Evolutionary conservation across 139 green algal genomes (phyloP), one percentile per base, ranked within the genome.

Genomic region (Trebouxia sp.): DNA sequence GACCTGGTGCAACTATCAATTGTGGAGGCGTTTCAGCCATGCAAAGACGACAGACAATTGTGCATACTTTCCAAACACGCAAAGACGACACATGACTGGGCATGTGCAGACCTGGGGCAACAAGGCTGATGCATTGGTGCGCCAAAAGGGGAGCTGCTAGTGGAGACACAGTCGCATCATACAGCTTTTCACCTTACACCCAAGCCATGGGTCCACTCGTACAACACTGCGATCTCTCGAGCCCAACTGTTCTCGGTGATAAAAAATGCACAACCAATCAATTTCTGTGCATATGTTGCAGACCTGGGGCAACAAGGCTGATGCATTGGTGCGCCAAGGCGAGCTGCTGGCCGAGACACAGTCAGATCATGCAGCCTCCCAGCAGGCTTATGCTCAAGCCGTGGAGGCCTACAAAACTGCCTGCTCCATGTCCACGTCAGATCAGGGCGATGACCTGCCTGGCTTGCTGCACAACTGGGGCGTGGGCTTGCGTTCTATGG

Each of bases 381-480:
- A 20, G 53, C 32, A 43, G 48, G 32, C 62, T 32, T 83, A 79
- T 32, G 9, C 11, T 35, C n/a, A 74, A 58, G 81, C 75, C 41
- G 67, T 79, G 76, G 70, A 80, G 15, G 89, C 80, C 8, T 89
- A 90, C 55, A 45, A 47, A 1, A 55, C 65, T 4, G 76, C 86
- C 42, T 91, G 84, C 48, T 35, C 17, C 0, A 51, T 91, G 32
- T 82, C 55, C 12, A 76, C 56, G 38, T 81, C 69, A 11, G 86
- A 89, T 0, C 39, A 85, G 10, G 86, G 89, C 15, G 86, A 91
- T 56, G 89, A 92, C 72, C 35, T 92, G 38, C 85, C 88, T 1
- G 91, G 89, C 1, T 86, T 97, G 82, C 89, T 97, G 69, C 79
- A 90, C 79, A 94, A 97, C 83, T 97, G 93, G 93, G 90, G 89